These are phyloP conservation scores for Penicillium sp. DNA, from an alignment of 2,329 filamentous ascomycete genomes.

Conservation along the genomic window DNA sequence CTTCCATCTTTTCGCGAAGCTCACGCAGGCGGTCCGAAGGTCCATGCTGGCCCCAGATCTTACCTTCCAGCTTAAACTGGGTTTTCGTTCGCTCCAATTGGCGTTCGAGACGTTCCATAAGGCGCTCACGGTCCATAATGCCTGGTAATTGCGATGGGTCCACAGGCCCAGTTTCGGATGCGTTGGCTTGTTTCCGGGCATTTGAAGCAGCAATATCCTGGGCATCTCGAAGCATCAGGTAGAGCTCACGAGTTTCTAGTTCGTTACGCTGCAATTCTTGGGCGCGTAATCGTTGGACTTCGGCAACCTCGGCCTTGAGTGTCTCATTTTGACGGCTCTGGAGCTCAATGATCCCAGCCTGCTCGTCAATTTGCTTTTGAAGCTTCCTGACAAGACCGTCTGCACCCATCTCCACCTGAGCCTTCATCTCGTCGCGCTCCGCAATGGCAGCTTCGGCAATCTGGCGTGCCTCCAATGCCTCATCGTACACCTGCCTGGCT, in stretches of 20 bases:
- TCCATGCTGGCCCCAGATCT: conserved; percentile 78
- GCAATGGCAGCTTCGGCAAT: conserved; percentile 94
- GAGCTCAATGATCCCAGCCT: conserved; percentile 81
- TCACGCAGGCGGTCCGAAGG: conserved; percentile 90
- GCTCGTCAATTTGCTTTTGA: conserved; percentile 90
- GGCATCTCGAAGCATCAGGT: conserved; percentile 95
- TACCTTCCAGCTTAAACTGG: conserved; percentile 92
- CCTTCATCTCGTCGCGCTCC: conserved; percentile 90
- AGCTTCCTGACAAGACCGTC: conserved; percentile 89
- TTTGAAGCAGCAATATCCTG: conserved; percentile 92
- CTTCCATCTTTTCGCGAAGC: conserved; percentile 91
- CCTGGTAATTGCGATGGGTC: conserved; percentile 78
- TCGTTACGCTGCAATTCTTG: conserved; percentile 94
- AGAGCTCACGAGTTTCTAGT: conserved; percentile 89
- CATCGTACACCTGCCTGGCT: conserved; percentile 84
- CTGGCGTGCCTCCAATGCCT: conserved; percentile 81
- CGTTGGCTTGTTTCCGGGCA: conserved; percentile 53
- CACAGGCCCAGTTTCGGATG: conserved; percentile 38
- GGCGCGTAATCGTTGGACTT: conserved; percentile 74
- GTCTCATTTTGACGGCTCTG: conserved; percentile 79
- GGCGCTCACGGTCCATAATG: conserved; percentile 82
- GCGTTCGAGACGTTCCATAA: conserved; percentile 91
- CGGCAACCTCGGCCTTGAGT: conserved; percentile 82
- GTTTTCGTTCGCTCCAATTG: conserved; percentile 97
- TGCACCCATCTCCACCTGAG: conserved; percentile 81